These are phyloP conservation scores for Pueraria montana DNA, from an alignment of 306 rosid species.

Conservation along the genomic window DNA sequence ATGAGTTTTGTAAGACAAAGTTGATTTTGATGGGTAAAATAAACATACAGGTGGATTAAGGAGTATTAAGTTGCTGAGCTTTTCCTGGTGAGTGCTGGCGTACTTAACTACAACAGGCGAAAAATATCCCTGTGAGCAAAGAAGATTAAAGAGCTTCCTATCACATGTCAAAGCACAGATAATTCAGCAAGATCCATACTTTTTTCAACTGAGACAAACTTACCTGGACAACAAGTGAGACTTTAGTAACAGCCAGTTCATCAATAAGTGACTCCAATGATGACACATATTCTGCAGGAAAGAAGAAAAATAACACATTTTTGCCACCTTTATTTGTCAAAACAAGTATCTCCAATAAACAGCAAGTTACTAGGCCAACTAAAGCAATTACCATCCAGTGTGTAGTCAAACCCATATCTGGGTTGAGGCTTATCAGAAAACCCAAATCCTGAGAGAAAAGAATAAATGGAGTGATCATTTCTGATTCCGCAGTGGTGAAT, in stretches of 20 bases:
- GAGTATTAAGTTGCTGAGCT: constrained; percentile 72
- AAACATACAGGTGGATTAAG: constrained; percentile 83
- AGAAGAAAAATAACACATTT: constrained; percentile 32
- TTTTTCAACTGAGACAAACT: constrained; percentile 18
- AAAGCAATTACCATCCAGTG: constrained; percentile 71
- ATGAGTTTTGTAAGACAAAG: constrained; percentile 3
- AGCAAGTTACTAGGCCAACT: neutral
- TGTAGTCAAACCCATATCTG: constrained; percentile 91
- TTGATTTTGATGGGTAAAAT: constrained; percentile 37
- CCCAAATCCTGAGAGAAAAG: constrained; percentile 77
- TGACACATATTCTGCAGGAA: constrained; percentile 72
- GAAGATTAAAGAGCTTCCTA: constrained; percentile 29
- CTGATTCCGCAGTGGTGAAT: neutral
- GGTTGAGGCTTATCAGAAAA: constrained; percentile 97
- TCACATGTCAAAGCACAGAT: constrained; percentile 28
- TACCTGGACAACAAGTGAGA: constrained; percentile 89
- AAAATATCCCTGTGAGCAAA: constrained; percentile 80
- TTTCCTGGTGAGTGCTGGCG: constrained; percentile 73
- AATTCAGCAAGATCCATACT: constrained; percentile 23
- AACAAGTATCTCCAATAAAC: constrained; percentile 16
- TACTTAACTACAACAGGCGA: constrained; percentile 83
- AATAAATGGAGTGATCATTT: constrained; percentile 37
- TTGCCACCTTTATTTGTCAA: neutral
- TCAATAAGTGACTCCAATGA: constrained; percentile 77
- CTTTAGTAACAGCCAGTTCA: constrained; percentile 63